Conservation (phyloP, 2,329 filamentous ascomycete species). For the Colletotrichum simmondsii region DNA sequence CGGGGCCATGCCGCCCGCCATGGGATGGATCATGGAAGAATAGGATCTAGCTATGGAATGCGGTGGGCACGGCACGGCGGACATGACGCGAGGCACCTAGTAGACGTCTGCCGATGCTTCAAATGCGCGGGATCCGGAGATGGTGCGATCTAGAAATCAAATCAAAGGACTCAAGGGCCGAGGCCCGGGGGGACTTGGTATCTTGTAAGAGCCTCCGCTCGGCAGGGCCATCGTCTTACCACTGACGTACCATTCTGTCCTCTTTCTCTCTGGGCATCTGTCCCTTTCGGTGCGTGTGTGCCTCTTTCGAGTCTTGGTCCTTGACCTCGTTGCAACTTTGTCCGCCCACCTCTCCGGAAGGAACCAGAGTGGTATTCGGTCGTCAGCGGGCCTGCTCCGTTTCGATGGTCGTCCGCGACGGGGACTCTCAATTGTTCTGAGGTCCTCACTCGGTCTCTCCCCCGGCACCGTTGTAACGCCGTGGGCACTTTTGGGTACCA, state of each 20-base stretch:
- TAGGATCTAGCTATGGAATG: neutral
- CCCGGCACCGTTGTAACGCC: constrained; percentile 19
- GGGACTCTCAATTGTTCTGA: neutral
- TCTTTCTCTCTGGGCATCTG: neutral
- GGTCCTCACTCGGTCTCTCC: neutral
- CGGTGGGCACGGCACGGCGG: constrained; percentile 4
- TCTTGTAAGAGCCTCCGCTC: neutral
- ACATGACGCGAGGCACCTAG: neutral
- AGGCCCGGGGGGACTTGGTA: neutral
- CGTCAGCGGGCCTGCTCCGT: constrained; percentile 25
- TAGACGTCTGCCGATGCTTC: constrained; percentile 21
- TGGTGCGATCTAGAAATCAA: constrained; percentile 19
- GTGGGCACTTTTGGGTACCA: neutral
- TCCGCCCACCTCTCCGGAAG: constrained; percentile 1
- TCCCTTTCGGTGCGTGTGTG: neutral
- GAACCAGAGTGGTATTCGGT: constrained; percentile 29
- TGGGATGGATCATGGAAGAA: neutral
- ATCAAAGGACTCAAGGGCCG: neutral
- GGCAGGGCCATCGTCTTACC: neutral
- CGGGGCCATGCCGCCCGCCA: neutral
- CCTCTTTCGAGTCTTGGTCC: neutral
- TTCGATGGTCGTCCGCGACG: neutral
- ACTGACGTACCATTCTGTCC: neutral
- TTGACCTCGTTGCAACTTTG: neutral
- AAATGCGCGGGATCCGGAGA: constrained; percentile 16